Evolutionary conservation across 345 rosid genomes (phyloP).

Genomic region (Populus tremula): DNA sequence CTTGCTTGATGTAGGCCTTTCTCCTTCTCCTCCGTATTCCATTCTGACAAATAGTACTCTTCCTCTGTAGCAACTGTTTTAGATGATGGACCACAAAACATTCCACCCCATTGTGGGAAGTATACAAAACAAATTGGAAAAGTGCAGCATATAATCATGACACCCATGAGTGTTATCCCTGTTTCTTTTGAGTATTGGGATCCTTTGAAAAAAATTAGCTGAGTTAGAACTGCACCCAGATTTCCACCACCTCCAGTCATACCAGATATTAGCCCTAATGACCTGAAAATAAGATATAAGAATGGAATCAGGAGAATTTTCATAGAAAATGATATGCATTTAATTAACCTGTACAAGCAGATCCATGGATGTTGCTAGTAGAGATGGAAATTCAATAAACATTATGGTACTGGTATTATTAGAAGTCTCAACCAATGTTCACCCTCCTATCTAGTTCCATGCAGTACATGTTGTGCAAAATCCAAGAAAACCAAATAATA

Average conservation of each 20-base stretch:
- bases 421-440: not conserved
- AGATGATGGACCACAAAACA: constrained; percentile 72
- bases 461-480: not conserved
- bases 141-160: constrained; percentile 71
- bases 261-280: constrained; percentile 77
- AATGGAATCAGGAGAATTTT: not conserved
- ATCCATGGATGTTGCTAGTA: not conserved
- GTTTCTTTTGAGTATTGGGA: constrained; percentile 68
- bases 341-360: not conserved
- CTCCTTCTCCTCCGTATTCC: constrained; percentile 53
- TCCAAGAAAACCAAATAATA: too few relatives aligned
- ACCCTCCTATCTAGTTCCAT: not conserved
- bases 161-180: constrained; percentile 77
- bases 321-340: not conserved
- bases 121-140: constrained; percentile 48
- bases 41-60: constrained; percentile 73
- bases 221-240: constrained; percentile 81
- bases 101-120: constrained; percentile 98
- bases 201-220: constrained; percentile 79
- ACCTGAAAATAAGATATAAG: constrained; percentile 18
- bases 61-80: constrained; percentile 49
- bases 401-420: too few relatives aligned
- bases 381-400: not conserved
- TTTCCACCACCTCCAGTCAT: constrained; percentile 94
- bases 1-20: constrained; percentile 54